Percentiles rank a stretch among this genome's conserved stretches.
phyloP scores from a whole-genome alignment of 208 protist species.

The Trypanosoma congolense region DNA sequence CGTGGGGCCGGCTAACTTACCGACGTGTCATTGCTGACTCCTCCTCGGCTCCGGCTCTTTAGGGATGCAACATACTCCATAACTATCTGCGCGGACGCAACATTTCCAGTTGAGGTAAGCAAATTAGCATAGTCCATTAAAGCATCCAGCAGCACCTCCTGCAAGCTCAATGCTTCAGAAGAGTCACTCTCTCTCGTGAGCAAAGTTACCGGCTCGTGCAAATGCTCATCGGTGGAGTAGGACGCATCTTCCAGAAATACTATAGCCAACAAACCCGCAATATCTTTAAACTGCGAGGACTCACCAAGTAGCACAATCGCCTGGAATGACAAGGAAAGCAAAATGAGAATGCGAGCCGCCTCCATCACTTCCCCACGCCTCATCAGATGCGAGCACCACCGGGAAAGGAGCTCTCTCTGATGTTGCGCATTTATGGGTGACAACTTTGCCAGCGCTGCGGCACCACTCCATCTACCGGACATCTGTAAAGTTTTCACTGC shows the following conservation, averaged over 20 bases:
- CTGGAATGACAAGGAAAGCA: conserved; percentile 15
- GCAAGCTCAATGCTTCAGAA: conserved; percentile 13
- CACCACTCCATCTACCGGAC: conserved; percentile 59
- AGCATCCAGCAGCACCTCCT: conserved; percentile 32
- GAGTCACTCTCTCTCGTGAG: conserved; percentile 14
- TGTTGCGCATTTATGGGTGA: conserved; percentile 2
- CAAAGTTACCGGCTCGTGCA: conserved; percentile 11
- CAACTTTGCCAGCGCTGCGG: conserved; percentile 43
- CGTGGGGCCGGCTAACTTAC: background rate
- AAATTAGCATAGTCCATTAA: conserved; percentile 54
- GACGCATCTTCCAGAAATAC: conserved; percentile 32
- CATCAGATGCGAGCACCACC: conserved; percentile 57
- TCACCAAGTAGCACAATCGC: conserved; percentile 45
- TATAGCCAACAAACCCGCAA: conserved; percentile 62
- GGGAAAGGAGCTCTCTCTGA: conserved; percentile 25
- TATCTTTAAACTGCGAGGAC: conserved; percentile 52
- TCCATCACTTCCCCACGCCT: conserved; percentile 45
- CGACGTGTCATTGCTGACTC: background rate
- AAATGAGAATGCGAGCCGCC: conserved; percentile 45
- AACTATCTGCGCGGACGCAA: conserved; percentile 29
- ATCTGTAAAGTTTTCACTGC: conserved; percentile 61
- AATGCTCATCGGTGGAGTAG: conserved; percentile 6
- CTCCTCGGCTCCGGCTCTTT: conserved; percentile 23
- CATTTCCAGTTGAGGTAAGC: conserved; percentile 59
- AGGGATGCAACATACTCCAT: conserved; percentile 38